Evolutionary conservation across 345 rosid genomes (phyloP).

Genomic region (Populus tremula): DNA sequence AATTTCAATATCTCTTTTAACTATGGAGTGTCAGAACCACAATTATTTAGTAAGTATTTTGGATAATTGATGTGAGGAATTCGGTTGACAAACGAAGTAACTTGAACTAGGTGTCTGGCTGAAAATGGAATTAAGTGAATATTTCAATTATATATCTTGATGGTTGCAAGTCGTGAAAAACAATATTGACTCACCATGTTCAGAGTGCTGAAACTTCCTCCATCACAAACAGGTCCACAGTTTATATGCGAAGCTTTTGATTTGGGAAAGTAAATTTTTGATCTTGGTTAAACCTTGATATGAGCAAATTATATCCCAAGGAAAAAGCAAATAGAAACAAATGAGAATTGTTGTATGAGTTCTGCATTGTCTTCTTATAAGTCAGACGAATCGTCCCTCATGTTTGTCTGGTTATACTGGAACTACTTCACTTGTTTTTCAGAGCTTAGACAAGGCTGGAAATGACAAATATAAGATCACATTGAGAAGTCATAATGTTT

Average conservation of each 20-base stretch:
- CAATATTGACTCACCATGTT: background rate
- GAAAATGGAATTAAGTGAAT: background rate
- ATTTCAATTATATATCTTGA: background rate
- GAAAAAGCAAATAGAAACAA: background rate
- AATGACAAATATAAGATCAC: constrained; percentile 63
- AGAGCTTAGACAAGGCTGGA: constrained; percentile 70
- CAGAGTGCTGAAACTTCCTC: background rate
- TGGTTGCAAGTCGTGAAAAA: background rate
- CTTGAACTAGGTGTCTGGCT: background rate
- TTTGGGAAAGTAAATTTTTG: too few species aligned
- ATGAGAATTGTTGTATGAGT: background rate
- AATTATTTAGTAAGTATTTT: background rate
- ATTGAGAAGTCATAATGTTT: constrained; percentile 63
- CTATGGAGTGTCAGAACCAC: too few species aligned
- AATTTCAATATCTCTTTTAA: too few species aligned
- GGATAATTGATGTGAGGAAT: background rate
- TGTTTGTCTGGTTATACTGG: background rate
- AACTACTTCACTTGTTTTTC: constrained; percentile 27
- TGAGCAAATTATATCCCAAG: background rate
- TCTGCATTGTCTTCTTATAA: background rate
- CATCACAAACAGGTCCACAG: background rate
- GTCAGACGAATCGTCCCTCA: background rate
- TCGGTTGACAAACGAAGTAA: background rate
- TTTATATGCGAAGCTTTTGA: background rate
- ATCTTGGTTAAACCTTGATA: background rate